Evolutionary conservation across 257 asterid genomes (phyloP).

Genomic region (Przewalskia tangutica): DNA sequence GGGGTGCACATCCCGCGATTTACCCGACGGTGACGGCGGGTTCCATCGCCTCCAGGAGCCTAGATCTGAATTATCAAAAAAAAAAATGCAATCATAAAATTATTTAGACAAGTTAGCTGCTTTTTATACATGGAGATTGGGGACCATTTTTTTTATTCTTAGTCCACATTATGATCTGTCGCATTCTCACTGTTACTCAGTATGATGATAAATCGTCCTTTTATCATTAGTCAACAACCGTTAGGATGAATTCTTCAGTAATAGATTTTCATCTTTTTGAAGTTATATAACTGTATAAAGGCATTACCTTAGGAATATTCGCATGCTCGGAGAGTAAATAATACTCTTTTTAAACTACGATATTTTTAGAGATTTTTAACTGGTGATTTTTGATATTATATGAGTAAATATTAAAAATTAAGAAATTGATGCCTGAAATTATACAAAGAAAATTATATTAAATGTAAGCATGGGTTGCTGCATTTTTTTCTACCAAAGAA

Average conservation of each 20-base stretch:
- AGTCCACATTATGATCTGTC: not conserved
- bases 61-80: no score
- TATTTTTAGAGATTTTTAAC: not conserved
- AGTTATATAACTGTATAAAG: not conserved
- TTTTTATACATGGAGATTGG: constrained; percentile 1
- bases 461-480: no score
- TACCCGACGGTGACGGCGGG: no score
- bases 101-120: not conserved
- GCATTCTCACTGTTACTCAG: not conserved
- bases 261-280: no score
- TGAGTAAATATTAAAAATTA: not conserved
- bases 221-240: not conserved
- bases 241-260: no score
- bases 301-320: no score
- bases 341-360: not conserved
- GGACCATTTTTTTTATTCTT: not conserved
- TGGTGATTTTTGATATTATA: not conserved
- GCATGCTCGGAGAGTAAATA: not conserved
- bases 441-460: not conserved
- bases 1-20: no score
- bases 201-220: not conserved
- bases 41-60: no score
- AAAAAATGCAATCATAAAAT: not conserved
- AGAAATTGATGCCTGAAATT: not conserved
- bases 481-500: no score